Evolutionary conservation across 2,329 filamentous ascomycete species (phyloP).

Genomic region (Fusarium protoensiforme): DNA sequence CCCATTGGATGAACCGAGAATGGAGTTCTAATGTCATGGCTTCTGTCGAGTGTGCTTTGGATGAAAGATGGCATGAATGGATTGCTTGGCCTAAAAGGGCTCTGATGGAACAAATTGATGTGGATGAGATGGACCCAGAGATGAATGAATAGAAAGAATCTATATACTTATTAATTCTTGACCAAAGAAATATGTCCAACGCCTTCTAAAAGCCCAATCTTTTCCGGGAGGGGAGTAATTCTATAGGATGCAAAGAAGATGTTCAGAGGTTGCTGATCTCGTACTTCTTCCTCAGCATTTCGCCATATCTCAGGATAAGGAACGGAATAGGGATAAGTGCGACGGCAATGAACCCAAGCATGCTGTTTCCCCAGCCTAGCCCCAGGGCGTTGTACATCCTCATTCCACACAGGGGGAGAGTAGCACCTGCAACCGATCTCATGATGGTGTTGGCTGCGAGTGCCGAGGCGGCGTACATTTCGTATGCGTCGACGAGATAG

Average conservation of each 20-base stretch:
- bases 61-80: constrained; percentile 21
- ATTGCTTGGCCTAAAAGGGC: constrained; percentile 23
- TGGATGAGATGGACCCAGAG: constrained; percentile 22
- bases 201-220: background rate
- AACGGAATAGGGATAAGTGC: constrained; percentile 54
- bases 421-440: constrained; percentile 4
- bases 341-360: constrained; percentile 54
- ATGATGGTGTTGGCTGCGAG: constrained; percentile 28
- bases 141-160: background rate
- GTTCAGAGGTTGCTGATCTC: background rate
- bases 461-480: constrained; percentile 20
- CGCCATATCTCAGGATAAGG: constrained; percentile 53
- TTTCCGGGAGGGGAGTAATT: background rate
- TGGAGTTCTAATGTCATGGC: constrained; percentile 18
- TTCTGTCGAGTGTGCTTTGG: constrained; percentile 5
- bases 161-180: background rate
- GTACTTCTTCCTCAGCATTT: constrained; percentile 36
- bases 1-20: constrained; percentile 20
- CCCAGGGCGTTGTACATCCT: constrained; percentile 45
- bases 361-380: constrained; percentile 59
- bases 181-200: background rate
- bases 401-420: constrained; percentile 21
- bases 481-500: constrained; percentile 28
- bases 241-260: background rate
- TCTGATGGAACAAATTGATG: constrained; percentile 13